Base-by-base conservation (phyloP, 495 filamentous ascomycete species). In the Rusavskia elegans region DNA sequence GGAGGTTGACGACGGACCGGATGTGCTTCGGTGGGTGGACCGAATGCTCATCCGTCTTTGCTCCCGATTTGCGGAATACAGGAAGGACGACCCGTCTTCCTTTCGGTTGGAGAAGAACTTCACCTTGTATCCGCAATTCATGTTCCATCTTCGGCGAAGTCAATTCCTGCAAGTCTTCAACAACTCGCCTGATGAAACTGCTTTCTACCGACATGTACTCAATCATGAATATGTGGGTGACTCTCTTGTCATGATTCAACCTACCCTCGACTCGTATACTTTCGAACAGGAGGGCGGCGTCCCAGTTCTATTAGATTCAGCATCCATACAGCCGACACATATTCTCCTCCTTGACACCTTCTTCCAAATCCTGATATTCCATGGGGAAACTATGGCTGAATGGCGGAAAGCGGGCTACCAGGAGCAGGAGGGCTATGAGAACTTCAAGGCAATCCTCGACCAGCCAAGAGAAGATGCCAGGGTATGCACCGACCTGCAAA, bases 81-180 rank as follows among this genome's bases (percentile, higher is more conserved):
- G 93, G 40, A 99, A 97, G 68, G 93, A 99, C 63, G 93, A 99
- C 63, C 87, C 89, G 30, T 89, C 92, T 19, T 99, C 93, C 3
- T 99, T 99, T 78, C 78, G 93, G 37, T 71, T 99, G 55, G 93
- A 99, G 64, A 96, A 96, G 80, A 97, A 99, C 71, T 97, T 99
- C 63, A 95, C 92, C 0, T 77, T 99, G 19, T 99, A 99, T 60
- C 93, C 93, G 32, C 93, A 99, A 68, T 99, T 99, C 71, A 97
- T 99, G 93, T 99, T 97, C 75, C 93, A 99, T 65, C 75, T 99
- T 54, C 84, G 93, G 50, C 80, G 93, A 63, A 93, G 85, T 61
- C 93, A 99, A 67, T 99, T 99, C 71, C 70, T 99, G 59, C 93
- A 99, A 63, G 89, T 99, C 46, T 99, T 99, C 75, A 99, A 99